Conservation (phyloP, 352 stramenopile species). For the Globisporangium recalcitrans region DNA sequence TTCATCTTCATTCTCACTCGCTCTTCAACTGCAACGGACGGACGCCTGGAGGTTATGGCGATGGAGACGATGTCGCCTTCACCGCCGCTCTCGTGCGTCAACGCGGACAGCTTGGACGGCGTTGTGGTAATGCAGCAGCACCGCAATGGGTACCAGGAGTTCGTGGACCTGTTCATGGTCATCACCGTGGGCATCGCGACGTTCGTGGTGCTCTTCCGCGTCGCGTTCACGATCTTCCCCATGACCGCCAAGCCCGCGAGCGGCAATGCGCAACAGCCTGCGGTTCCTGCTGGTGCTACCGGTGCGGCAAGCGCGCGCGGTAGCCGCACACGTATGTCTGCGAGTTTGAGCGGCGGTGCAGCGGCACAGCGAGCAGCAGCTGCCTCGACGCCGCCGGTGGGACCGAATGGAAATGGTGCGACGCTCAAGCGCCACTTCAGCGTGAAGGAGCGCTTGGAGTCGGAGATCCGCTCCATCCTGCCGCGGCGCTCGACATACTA, state of each 20-base stretch:
- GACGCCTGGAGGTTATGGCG: neutral
- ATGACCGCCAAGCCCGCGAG: constrained; percentile 4
- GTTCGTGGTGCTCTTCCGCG: constrained; percentile 58
- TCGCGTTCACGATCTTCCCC: constrained; percentile 51
- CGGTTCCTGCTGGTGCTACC: neutral
- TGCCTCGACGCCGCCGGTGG: neutral
- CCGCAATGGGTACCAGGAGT: constrained; percentile 25
- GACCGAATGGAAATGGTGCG: constrained; percentile 3
- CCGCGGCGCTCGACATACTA: constrained; percentile 71
- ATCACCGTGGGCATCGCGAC: constrained; percentile 57
- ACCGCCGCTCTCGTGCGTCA: neutral
- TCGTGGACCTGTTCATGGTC: constrained; percentile 63
- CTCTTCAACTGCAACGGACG: neutral
- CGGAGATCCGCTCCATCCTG: constrained; percentile 49
- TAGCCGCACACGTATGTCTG: constrained; percentile 4
- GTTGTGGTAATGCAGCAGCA: neutral
- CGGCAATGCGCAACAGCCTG: neutral
- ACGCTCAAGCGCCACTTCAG: constrained; percentile 28
- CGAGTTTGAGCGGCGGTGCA: neutral
- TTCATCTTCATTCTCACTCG: neutral
- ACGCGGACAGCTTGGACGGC: no score
- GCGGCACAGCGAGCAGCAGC: neutral
- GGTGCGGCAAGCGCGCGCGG: neutral
- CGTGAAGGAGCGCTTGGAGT: constrained; percentile 59
- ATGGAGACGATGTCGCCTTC: neutral